These are phyloP conservation scores for Venturiaceae sp. DNA, from an alignment of 2,329 filamentous ascomycete species.

Conservation along the genomic window DNA sequence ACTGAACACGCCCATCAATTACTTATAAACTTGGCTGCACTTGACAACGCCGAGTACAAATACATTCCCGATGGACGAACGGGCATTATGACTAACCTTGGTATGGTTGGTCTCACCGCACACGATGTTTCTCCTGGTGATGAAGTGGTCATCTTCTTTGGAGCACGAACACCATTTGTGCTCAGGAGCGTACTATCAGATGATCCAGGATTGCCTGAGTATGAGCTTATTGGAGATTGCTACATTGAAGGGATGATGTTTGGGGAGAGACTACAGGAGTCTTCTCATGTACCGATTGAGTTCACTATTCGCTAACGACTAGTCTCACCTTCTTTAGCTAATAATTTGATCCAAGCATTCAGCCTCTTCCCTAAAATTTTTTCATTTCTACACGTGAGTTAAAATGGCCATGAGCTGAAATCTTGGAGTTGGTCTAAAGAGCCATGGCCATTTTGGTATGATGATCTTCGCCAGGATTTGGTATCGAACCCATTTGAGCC, in stretches of 20 bases:
- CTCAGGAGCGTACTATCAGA: not conserved
- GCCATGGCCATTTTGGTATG: not conserved
- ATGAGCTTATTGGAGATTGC: not conserved
- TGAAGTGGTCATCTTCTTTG: not conserved
- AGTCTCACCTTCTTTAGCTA: too few species aligned
- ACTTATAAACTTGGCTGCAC: too few species aligned
- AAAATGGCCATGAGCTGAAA: not conserved
- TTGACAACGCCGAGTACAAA: too few species aligned
- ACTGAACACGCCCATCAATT: too few species aligned
- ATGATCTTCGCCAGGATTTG: not conserved
- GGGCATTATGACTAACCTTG: not conserved
- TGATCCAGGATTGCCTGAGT: not conserved
- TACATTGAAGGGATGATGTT: not conserved
- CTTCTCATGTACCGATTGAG: not conserved
- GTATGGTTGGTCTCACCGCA: not conserved
- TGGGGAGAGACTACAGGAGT: not conserved
- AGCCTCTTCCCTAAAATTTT: too few species aligned
- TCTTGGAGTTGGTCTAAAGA: not conserved
- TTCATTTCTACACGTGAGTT: not conserved
- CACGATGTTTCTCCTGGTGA: not conserved
- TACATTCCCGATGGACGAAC: too few species aligned
- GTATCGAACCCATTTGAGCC: not conserved
- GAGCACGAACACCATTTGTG: not conserved
- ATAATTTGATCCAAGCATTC: too few species aligned
- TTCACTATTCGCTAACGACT: not conserved